Base-by-base conservation (phyloP, 805 yeast genomes). In the Scheffersomyces stipitis region DNA sequence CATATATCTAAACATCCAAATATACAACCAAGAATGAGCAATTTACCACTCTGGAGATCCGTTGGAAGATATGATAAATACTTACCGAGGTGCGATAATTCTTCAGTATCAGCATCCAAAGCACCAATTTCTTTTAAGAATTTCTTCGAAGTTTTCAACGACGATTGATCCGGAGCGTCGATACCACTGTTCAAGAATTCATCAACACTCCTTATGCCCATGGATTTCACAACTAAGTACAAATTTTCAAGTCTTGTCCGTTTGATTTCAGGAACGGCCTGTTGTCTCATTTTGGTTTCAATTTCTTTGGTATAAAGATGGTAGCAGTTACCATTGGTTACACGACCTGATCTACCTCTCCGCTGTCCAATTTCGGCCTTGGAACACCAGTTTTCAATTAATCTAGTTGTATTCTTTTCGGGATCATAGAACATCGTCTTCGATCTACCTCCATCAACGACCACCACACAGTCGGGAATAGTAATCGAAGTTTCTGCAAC, bases 271-370 rank as follows among this genome's bases (percentile, higher is more conserved):
- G 99, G 97, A 13, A 84, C 71, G 1, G 96, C 96, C 46, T 83
- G 82, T 1, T 73, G 67, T 12, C 74, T 63, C 91, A 89, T 84
- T 15, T 60, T 56, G 1, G 58, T 57, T 4, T 69, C 66, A 0
- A 86, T 75, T 2, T 76, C 76, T 36, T 66, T 64, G 1, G 96
- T 83, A 60, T 77, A 91, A 31, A 91, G 54, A 54, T 86, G 89
- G 60, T 80, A 91, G 44, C 97, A 89, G 10, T 69, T 66, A 39
- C 99, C 99, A 17, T 71, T 71, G 24, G 81, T 76, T 9, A 91
- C 88, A 76, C 99, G 90, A 45, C 99, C 99, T n/a, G 97, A 91
- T 69, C 99, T 85, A 58, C 99, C 99, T 58, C 96, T 73, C 64
- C 99, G 76, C 61, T 91, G 99, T 15, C 80, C 76, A 15, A 82